These are phyloP conservation scores for Trichophyton rubrum DNA, from an alignment of 2,329 filamentous ascomycete species.

Conservation along the genomic window DNA sequence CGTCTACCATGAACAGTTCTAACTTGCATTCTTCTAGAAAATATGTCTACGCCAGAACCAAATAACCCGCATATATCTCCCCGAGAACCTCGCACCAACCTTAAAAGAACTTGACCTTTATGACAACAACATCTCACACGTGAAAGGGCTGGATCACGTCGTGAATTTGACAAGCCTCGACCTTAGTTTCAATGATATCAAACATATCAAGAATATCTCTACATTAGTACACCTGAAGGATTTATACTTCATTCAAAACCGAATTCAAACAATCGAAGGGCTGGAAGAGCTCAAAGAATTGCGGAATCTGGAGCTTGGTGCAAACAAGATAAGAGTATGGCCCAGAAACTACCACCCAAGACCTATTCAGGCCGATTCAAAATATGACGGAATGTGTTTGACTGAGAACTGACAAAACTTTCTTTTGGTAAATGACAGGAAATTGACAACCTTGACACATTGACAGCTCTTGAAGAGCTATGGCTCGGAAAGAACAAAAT, in stretches of 20 bases:
- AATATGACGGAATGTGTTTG: neutral
- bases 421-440: constrained; percentile 34
- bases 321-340: constrained; percentile 65
- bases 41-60: constrained; percentile 88
- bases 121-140: constrained; percentile 84
- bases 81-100: constrained; percentile 51
- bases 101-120: constrained; percentile 85
- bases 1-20: too few species aligned
- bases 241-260: constrained; percentile 88
- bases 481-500: constrained; percentile 98
- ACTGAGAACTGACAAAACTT: neutral
- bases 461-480: constrained; percentile 69
- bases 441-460: constrained; percentile 68
- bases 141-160: constrained; percentile 70
- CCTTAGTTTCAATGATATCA: constrained; percentile 97
- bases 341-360: neutral
- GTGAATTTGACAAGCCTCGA: constrained; percentile 67
- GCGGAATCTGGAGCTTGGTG: constrained; percentile 77
- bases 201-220: constrained; percentile 82
- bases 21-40: constrained; percentile 31
- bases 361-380: neutral
- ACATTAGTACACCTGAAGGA: constrained; percentile 69
- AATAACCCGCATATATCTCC: constrained; percentile 67
- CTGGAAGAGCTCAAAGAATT: constrained; percentile 63
- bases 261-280: constrained; percentile 76